Base-by-base conservation (phyloP, 441 rosid species). In the Aleurites moluccanus region DNA sequence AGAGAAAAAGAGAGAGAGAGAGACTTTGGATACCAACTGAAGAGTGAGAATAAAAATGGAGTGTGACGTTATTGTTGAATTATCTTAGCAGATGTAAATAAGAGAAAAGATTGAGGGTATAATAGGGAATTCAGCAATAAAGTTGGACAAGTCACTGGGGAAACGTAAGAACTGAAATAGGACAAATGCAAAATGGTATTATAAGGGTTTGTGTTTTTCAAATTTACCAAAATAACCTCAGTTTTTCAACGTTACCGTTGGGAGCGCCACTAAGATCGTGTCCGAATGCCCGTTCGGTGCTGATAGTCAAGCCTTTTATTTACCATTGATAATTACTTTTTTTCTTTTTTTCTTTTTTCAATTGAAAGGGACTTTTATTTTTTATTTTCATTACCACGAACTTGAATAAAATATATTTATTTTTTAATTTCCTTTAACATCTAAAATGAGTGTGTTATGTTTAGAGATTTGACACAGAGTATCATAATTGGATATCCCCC, bases 21-120 rank as follows among this genome's bases (percentile, higher is more conserved):
- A 77, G 72, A 79, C 85, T 52, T 85, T 74, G 83, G 89, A 84
- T 84, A 75, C 86, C 90, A 85, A 78, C 84, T 20, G 81, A 67
- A 50, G n/a, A 63, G 72, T 63, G 69, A n/a, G 80, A 63, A 38
- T 49, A 65, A 60, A 64, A 56, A 9, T n/a, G 7, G n/a, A 45
- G 73, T 47, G 52, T 74, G 72, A 69, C 40, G 71, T 52, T 66
- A 52, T 23, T n/a, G 30, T 44, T 75, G 52, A 40, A 69, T 14
- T 60, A 6, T 47, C 21, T 2, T 18, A 27, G 71, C 35, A 52
- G 61, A 44, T 23, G 75, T 64, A 65, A 67, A 70, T 38, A 72
- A 10, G 21, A 38, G 2, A 28, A 49, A 23, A 20, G 1, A 15
- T 1, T 0, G 38, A 72, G 89, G 88, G 82, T 14, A 81, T 0